A percentile compares a stretch with the other conserved stretches of the same genome.
These are phyloP conservation scores for Geotrichum candidum DNA, from an alignment of 1,139 yeast genomes.

Conservation along the genomic window DNA sequence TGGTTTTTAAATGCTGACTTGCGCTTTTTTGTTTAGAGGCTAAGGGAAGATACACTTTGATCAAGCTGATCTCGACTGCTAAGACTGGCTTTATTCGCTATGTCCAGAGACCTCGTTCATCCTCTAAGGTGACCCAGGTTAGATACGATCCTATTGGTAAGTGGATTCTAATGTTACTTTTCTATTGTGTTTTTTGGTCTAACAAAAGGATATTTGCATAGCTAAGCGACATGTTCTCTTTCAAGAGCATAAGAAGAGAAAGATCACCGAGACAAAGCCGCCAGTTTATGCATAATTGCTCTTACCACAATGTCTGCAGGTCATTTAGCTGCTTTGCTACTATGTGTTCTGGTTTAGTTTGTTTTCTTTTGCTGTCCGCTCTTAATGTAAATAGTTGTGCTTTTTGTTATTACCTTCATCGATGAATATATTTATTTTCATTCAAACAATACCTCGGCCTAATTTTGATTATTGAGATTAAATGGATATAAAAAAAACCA, in stretches of 20 bases:
- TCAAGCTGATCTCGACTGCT: conserved; percentile 73
- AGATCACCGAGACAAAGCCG: conserved; percentile 53
- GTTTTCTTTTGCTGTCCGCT: background rate
- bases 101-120: conserved; percentile 73
- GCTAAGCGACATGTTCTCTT: conserved; percentile 80
- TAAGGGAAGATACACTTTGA: conserved; percentile 42
- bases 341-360: background rate
- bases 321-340: background rate
- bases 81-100: conserved; percentile 81
- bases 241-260: conserved; percentile 81
- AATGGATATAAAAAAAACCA: background rate
- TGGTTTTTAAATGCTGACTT: background rate
- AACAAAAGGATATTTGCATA: background rate
- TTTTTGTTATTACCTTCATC: background rate
- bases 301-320: background rate
- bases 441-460: background rate
- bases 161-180: conserved; percentile 18
- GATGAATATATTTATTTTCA: background rate
- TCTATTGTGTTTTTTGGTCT: background rate
- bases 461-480: background rate
- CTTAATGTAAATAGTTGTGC: background rate
- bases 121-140: conserved; percentile 72
- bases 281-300: conserved; percentile 24
- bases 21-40: conserved; percentile 12
- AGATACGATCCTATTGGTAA: conserved; percentile 74